A percentile compares a stretch with the other conserved stretches of the same genome.
Evolutionary conservation across 2,329 filamentous ascomycete species (phyloP).

Genomic region (Pseudocercospora pini-densiflorae): DNA sequence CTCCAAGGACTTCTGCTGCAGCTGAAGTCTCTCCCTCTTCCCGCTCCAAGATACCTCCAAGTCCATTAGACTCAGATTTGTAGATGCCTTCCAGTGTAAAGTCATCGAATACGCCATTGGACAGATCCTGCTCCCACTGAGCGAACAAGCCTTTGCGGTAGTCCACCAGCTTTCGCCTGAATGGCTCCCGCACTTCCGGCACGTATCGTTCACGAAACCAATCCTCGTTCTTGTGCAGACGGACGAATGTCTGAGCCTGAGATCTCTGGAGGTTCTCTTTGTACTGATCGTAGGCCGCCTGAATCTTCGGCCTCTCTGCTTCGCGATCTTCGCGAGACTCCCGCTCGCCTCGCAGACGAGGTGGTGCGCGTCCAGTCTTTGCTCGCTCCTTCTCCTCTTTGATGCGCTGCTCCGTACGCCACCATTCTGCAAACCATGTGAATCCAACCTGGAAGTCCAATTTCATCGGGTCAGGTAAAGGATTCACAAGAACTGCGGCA

Average conservation of each 20-base stretch:
- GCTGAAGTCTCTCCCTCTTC: slow-evolving; percentile 94
- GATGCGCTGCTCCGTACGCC: slow-evolving; percentile 79
- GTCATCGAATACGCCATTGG: slow-evolving; percentile 85
- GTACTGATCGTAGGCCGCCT: slow-evolving; percentile 68
- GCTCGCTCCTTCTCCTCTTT: slow-evolving; percentile 78
- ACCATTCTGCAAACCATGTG: slow-evolving; percentile 86
- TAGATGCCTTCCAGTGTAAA: slow-evolving; percentile 93
- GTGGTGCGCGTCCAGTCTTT: slow-evolving; percentile 68
- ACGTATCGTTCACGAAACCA: slow-evolving; percentile 98
- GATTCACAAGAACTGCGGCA: slow-evolving; percentile 61
- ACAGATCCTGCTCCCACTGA: slow-evolving; percentile 88
- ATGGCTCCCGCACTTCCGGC: slow-evolving; percentile 74
- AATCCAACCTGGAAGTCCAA: slow-evolving; percentile 82
- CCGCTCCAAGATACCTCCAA: slow-evolving; percentile 84
- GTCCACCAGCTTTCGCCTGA: slow-evolving; percentile 76
- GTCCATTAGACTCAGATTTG: slow-evolving; percentile 88
- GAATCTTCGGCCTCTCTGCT: slow-evolving; percentile 78
- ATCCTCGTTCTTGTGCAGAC: slow-evolving; percentile 91
- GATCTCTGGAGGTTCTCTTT: slow-evolving; percentile 65
- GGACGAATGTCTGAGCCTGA: slow-evolving; percentile 79
- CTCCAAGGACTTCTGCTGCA: slow-evolving; percentile 88
- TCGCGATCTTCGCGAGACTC: slow-evolving; percentile 75
- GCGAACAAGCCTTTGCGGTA: slow-evolving; percentile 78
- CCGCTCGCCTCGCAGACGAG: slow-evolving; percentile 63
- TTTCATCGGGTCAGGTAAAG: slow-evolving; percentile 71